Conservation (phyloP, 2,329 filamentous ascomycete species). For the Magnaporthales sp. region DNA sequence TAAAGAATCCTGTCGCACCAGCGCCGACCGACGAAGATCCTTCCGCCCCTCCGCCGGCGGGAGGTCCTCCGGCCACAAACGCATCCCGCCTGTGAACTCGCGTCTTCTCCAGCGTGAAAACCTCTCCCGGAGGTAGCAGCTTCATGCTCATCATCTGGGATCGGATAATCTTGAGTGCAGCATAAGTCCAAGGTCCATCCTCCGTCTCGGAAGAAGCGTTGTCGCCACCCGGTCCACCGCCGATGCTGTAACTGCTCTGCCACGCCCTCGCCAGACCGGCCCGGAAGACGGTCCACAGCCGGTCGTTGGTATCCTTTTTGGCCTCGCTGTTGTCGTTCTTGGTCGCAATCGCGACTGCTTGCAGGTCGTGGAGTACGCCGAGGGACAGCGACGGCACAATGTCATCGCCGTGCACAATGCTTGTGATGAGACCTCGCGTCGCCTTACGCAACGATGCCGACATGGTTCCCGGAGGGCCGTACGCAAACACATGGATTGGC, state of each 20-base stretch:
- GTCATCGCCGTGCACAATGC: constrained; percentile 63
- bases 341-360: constrained; percentile 62
- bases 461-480: constrained; percentile 66
- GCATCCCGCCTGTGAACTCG: constrained; percentile 59
- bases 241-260: constrained; percentile 30
- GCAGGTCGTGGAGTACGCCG: constrained; percentile 66
- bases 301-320: constrained; percentile 55
- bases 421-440: constrained; percentile 67
- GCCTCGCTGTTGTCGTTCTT: constrained; percentile 62
- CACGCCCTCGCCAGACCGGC: constrained; percentile 54
- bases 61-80: constrained; percentile 30
- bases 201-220: constrained; percentile 19
- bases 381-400: constrained; percentile 66
- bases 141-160: constrained; percentile 61
- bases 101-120: constrained; percentile 63
- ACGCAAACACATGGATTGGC: constrained; percentile 72
- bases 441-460: constrained; percentile 60
- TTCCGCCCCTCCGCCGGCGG: neutral
- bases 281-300: constrained; percentile 57
- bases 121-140: constrained; percentile 66
- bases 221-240: neutral
- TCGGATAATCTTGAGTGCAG: constrained; percentile 56
- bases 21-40: neutral
- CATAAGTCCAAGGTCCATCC: constrained; percentile 62
- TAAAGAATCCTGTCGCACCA: neutral